Percentiles rank a stretch among this genome's conserved stretches.
Conservation (phyloP, 495 filamentous ascomycete species). For the Talaromyces adpressus region DNA sequence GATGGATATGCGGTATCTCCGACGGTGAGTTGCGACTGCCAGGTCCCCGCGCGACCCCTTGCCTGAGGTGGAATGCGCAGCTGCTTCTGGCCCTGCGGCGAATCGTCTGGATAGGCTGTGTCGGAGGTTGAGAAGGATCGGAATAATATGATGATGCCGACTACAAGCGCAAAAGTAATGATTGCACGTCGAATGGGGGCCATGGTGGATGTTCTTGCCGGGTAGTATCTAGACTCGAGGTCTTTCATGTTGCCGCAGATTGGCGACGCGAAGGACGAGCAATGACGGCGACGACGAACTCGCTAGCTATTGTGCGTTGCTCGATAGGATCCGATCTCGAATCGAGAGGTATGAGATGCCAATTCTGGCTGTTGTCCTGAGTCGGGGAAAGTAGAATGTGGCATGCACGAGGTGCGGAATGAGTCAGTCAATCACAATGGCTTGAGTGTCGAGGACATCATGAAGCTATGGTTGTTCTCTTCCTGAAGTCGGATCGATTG, state of each 20-base stretch:
- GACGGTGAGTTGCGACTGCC: slow-evolving; percentile 33
- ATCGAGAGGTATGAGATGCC: background rate
- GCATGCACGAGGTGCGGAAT: background rate
- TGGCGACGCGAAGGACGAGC: background rate
- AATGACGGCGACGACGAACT: background rate
- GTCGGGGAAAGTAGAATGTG: background rate
- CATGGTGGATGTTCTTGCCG: slow-evolving; percentile 30
- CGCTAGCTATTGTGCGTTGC: background rate
- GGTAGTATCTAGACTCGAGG: background rate
- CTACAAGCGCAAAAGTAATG: slow-evolving; percentile 56
- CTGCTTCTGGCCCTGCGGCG: slow-evolving; percentile 19
- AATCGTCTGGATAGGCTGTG: slow-evolving; percentile 9
- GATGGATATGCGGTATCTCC: slow-evolving; percentile 53
- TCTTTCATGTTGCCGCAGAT: background rate
- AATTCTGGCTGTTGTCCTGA: background rate
- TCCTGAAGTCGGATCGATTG: background rate
- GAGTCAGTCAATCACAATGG: background rate
- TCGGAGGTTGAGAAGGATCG: slow-evolving; percentile 48
- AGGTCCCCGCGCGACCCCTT: slow-evolving; percentile 14
- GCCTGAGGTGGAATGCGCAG: slow-evolving; percentile 26
- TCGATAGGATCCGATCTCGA: background rate
- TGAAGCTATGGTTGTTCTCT: background rate
- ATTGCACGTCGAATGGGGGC: slow-evolving; percentile 69
- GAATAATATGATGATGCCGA: slow-evolving; percentile 66
- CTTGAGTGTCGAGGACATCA: background rate